Evolutionary conservation across 2,329 filamentous ascomycete species (phyloP).

Genomic region (Ophiostoma fasciatum): DNA sequence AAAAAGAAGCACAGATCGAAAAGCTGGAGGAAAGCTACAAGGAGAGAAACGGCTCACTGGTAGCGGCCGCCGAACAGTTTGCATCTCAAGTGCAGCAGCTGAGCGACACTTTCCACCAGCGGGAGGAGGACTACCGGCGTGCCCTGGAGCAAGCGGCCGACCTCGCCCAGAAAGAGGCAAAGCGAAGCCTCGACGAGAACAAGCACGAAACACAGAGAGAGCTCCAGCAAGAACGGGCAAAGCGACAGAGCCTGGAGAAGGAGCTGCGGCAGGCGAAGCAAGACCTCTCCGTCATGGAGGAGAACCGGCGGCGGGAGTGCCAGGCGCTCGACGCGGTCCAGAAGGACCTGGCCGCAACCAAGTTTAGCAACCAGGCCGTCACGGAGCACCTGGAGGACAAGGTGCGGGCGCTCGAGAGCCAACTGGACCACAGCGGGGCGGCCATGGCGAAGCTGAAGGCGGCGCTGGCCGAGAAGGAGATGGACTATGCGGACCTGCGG

Average conservation of each 20-base stretch:
- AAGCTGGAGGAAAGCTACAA: slow-evolving; percentile 6
- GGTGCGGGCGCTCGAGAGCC: not conserved
- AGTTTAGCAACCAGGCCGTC: not conserved
- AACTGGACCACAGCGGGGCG: not conserved
- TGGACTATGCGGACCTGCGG: slow-evolving; percentile 1
- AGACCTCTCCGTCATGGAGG: slow-evolving; percentile 4
- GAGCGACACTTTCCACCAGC: not conserved
- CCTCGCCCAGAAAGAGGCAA: slow-evolving; percentile 4
- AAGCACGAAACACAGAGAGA: slow-evolving; percentile 2
- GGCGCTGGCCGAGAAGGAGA: slow-evolving; percentile 4
- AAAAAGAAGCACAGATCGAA: slow-evolving; percentile 1
- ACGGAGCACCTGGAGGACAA: not conserved
- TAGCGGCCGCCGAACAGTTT: slow-evolving; percentile 1
- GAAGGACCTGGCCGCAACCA: slow-evolving; percentile 3
- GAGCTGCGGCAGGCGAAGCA: slow-evolving; percentile 8
- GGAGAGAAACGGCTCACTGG: not conserved
- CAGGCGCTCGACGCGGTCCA: slow-evolving; percentile 1
- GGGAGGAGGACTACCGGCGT: slow-evolving; percentile 8
- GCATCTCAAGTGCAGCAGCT: slow-evolving; percentile 3
- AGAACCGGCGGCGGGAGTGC: slow-evolving; percentile 1
- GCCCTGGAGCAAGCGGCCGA: slow-evolving; percentile 3
- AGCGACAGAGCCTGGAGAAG: slow-evolving; percentile 7
- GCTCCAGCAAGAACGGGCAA: slow-evolving; percentile 8
- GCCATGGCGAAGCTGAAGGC: slow-evolving; percentile 5
- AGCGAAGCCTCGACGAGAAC: slow-evolving; percentile 3